Base-by-base conservation (phyloP, 2,329 filamentous ascomycete species). In the Colletotrichum gigasporum region DNA sequence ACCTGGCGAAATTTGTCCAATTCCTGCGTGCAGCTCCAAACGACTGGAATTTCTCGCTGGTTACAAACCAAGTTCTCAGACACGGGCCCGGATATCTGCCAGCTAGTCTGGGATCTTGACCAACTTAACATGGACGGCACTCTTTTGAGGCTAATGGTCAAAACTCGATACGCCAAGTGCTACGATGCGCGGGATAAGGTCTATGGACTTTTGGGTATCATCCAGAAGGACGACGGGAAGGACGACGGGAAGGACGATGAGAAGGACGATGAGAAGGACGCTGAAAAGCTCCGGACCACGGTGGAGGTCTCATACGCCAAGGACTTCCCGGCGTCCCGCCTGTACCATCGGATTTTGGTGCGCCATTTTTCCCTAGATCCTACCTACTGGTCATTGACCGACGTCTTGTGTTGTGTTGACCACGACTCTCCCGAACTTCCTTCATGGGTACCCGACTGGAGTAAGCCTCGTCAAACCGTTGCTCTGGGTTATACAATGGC, bases 381-480 rank as follows among this genome's bases (percentile, higher is more conserved):
- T 5, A 41, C 14, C 2, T 18, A 18, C 11, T 39, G 39, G 41
- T n/a, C 16, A 6, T 22, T 64, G 3, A 11, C 14, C 3, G 39
- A 34, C 10, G 16, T 64, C 1, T 7, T 64, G 20, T 16, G 39
- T 2, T 41, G 28, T 4, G 48, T 64, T 1, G 61, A 64, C 12
- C 61, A 64, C 6, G 55, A 60, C 6, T 53, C 42, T 11, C 22
- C 28, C 5, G 30, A 41, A 3, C 30, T 65, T n/a, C 63, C 63
- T 0, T 65, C 63, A 2, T 65, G 63, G 63, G 63, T 65, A 4
- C 51, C 63, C 10, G 63, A 65, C 32, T 65, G 50, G 42, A 52
- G 54, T n/a, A 52, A 37, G 0, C 26, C 54, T 35, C 58, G 58
- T n/a, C 51, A 26, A 10, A 56, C 58, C 2, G 42, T 35, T 3